Conservation (phyloP, 2,329 filamentous ascomycete genomes). For the Fusarium palustre region DNA sequence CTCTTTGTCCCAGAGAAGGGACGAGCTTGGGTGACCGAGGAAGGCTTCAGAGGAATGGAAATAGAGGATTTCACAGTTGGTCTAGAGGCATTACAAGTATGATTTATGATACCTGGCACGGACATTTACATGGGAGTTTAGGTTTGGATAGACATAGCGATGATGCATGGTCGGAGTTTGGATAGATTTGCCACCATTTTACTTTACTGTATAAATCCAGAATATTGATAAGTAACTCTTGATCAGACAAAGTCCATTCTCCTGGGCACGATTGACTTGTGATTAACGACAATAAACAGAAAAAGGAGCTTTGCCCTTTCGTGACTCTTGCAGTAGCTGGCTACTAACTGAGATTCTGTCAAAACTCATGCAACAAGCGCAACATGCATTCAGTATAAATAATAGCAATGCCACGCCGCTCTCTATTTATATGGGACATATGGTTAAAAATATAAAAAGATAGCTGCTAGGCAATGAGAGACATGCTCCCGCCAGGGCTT, state of each 20-base stretch:
- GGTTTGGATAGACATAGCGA: constrained; percentile 19
- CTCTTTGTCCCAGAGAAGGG: constrained; percentile 69
- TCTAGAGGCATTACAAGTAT: constrained; percentile 41
- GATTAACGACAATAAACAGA: too few relatives aligned
- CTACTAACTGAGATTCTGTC: background rate
- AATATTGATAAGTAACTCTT: background rate
- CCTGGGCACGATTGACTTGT: background rate
- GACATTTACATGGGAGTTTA: constrained; percentile 28
- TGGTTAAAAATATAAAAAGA: background rate
- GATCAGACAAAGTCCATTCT: background rate
- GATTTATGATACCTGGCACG: constrained; percentile 1
- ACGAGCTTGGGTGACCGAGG: constrained; percentile 84
- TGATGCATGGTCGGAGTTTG: constrained; percentile 39
- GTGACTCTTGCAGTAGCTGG: background rate
- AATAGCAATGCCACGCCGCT: background rate
- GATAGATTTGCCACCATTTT: constrained; percentile 13
- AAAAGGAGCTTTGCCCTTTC: background rate
- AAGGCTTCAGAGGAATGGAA: constrained; percentile 83
- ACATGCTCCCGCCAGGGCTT: constrained; percentile 10
- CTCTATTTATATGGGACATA: background rate
- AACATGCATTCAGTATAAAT: background rate
- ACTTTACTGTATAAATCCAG: constrained; percentile 1
- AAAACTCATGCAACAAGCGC: background rate
- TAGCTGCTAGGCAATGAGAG: constrained; percentile 5
- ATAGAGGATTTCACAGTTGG: constrained; percentile 50